Base-by-base conservation (phyloP, 306 rosid species). In the Acacia crassicarpa region DNA sequence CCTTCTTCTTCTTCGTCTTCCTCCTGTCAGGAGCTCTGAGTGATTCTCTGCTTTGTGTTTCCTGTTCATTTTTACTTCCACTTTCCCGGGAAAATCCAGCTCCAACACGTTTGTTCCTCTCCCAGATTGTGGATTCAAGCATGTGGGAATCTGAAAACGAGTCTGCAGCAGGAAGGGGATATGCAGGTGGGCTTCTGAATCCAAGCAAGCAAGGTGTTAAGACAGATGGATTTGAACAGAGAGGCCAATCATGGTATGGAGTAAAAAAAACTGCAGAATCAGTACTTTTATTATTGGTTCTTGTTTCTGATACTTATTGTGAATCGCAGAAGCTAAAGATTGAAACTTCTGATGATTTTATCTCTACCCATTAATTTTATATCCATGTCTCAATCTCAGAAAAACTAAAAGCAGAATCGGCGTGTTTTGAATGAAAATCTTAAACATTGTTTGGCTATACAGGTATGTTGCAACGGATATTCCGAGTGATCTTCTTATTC, bases 91-190 rank as follows among this genome's bases (percentile, higher is more conserved):
- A 83, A 74, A 70, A 30, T 63, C 82, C 53, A 85, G 40, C 75
- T 27, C 22, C 59, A 40, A 12, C 74, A 68, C 74, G 61, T 38
- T 56, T 84, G 74, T 85, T 79, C 83, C 75, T 76, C 84, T 76
- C 84, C 72, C 72, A 54, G 82, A 67, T 77, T 84, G 83, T 78
- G 59, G 33, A 56, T 80, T 72, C 44, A 81, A 91, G 77, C 86
- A 95, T 95, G 99, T 95, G 99, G 99, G 99, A 95, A 79, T 95
- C 99, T 11, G 99, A 93, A 77, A 86, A 71, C 7, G 97, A 96
- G 77, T 91, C 91, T 23, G 87, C 81, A 5, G 82, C 77, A 35
- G 90, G 85, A 35, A 79, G 92, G 69, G 91, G 89, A 54, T 96
- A 86, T 80, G 94, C 88, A 19, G 94, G 86, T 86, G 97, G 94